Conservation (phyloP, 768 basidiomycete genomes). For the Auriculariales sp. region DNA sequence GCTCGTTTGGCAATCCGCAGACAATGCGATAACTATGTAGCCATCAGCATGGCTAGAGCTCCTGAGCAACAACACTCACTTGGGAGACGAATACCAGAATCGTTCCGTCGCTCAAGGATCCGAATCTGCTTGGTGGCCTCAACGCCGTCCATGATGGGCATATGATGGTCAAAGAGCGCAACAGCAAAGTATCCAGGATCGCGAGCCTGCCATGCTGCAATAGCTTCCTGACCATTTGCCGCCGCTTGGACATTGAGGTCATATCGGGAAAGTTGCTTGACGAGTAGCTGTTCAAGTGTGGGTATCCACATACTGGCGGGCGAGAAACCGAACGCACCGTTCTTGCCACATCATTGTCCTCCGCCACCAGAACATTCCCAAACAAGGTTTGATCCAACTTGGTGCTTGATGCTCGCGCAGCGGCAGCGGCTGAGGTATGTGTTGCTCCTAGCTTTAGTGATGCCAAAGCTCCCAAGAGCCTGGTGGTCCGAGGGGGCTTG, state of each 20-base stretch:
- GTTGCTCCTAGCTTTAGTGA: too few species aligned
- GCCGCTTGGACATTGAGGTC: slow-evolving; percentile 48
- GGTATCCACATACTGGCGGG: background rate
- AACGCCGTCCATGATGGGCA: slow-evolving; percentile 68
- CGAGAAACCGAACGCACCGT: background rate
- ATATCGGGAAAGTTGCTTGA: slow-evolving; percentile 51
- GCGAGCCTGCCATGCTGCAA: slow-evolving; percentile 50
- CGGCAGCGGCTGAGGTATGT: too few species aligned
- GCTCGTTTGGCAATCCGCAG: slow-evolving; percentile 65
- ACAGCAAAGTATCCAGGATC: slow-evolving; percentile 55
- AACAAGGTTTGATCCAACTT: slow-evolving; percentile 38
- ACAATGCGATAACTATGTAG: slow-evolving; percentile 47
- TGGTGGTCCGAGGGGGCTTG: slow-evolving; percentile 49
- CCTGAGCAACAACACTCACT: slow-evolving; percentile 23
- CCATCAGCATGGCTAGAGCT: background rate
- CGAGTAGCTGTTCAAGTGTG: slow-evolving; percentile 45
- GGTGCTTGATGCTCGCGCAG: slow-evolving; percentile 25
- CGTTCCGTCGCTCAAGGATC: slow-evolving; percentile 41
- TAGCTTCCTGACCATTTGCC: slow-evolving; percentile 29
- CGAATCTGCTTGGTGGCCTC: slow-evolving; percentile 57
- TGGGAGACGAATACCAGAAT: slow-evolving; percentile 36
- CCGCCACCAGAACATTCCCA: slow-evolving; percentile 58
- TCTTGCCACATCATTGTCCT: slow-evolving; percentile 28
- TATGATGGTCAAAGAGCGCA: slow-evolving; percentile 66
- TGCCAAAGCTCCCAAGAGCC: slow-evolving; percentile 48